Conservation (phyloP, 2,329 filamentous ascomycete species). For the Claviceps maximensis region DNA sequence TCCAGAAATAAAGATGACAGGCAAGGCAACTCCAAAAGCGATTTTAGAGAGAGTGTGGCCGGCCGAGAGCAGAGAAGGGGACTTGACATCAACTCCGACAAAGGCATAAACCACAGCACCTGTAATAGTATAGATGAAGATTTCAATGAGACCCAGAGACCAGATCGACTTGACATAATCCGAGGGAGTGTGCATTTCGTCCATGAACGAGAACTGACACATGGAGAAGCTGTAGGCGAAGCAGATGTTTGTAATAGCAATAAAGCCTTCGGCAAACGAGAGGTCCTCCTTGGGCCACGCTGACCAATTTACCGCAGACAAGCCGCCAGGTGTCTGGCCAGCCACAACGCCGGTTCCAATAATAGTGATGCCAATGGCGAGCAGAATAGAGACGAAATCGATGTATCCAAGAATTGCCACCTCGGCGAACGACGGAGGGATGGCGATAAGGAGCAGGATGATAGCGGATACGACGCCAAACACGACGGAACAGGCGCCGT, state of each 20-base stretch:
- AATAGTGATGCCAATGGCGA: conserved; percentile 54
- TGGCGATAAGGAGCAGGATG: conserved; percentile 30
- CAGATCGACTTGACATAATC: conserved; percentile 43
- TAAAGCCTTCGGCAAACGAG: conserved; percentile 41
- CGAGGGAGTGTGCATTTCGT: conserved; percentile 36
- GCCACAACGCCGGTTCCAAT: conserved; percentile 44
- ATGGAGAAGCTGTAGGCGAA: conserved; percentile 51
- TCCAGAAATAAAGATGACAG: conserved; percentile 62
- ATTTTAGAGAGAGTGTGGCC: conserved; percentile 46
- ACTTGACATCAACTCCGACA: conserved; percentile 47
- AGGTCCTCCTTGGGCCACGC: conserved; percentile 32
- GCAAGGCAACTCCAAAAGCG: conserved; percentile 56
- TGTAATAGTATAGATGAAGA: conserved; percentile 52
- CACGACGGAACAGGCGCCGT: conserved; percentile 33
- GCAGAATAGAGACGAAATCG: conserved; percentile 48
- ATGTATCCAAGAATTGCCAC: conserved; percentile 37
- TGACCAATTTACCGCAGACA: conserved; percentile 25
- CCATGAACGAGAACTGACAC: conserved; percentile 40
- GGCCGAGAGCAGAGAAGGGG: conserved; percentile 56
- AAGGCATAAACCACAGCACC: conserved; percentile 58
- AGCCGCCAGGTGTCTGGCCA: conserved; percentile 16
- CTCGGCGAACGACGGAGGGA: conserved; percentile 35
- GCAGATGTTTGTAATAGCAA: conserved; percentile 54
- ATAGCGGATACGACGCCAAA: conserved; percentile 33
- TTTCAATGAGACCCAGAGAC: conserved; percentile 48